Evolutionary conservation across 345 rosid genomes (phyloP), one percentile per base, ranked within the genome.

Genomic region (Dovyalis caffra): DNA sequence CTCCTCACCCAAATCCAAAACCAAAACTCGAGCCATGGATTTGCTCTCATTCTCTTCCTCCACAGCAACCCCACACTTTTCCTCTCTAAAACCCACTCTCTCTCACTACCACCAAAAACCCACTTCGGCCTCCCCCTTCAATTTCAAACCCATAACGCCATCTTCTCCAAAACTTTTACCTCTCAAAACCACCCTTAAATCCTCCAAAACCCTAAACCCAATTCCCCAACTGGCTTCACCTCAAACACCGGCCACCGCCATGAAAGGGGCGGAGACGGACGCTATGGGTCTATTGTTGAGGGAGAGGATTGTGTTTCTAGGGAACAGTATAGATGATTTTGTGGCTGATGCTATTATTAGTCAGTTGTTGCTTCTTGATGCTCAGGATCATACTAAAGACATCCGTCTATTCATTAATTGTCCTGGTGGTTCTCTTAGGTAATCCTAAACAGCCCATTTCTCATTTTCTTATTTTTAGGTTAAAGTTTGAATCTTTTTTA

Each of bases 361-460:
- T 64, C 99, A 92, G 74, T 79, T 95, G 73, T 87, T 95, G 69
- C 88, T 95, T 29, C 83, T 95, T 76, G 99, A 95, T 73, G 97
- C 97, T 77, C 94, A 95, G 85, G 97, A 95, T 70, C 93, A 89
- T 58, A 90, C 88, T 35, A 88, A 87, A 76, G 99, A 95, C 79
- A 95, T 95, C 73, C 89, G 91, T 66, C 97, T 95, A 80, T 91
- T 95, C 76, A 75, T 95, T 70, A 92, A 92, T 66, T 91, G 91
- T 21, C 83, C 91, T 28, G 99, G 99, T 33, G 99, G 99, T 2
- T 92, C 99, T 66, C 90, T 92, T 82, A 95, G 99, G 99, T 91
- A 45, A 45, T 29, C 6, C 10, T 34, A 53, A 53, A 53, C 23
- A 8, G 2, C 10, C 26, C 58, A n/a, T 21, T 53, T 53, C 21